Evolutionary conservation across 305 asterid species (phyloP).

Genomic region (Fraxinus velutina): DNA sequence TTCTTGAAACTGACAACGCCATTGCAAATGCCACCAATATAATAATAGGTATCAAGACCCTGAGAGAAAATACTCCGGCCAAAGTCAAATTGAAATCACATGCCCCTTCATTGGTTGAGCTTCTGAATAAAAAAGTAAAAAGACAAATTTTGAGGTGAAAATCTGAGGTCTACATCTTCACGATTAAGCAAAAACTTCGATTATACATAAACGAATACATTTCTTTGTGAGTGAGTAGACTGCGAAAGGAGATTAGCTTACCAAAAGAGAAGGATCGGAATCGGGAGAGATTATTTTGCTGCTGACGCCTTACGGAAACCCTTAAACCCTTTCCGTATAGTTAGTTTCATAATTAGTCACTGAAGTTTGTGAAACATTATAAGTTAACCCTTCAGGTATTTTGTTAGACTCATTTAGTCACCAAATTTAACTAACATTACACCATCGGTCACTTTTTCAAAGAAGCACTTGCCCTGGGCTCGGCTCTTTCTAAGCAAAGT

Average conservation of each 20-base stretch:
- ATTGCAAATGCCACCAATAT: slow-evolving; percentile 25
- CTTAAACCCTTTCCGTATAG: not conserved
- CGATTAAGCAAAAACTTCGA: not conserved
- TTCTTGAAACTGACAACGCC: slow-evolving; percentile 60
- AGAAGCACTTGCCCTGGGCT: not conserved
- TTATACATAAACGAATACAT: not conserved
- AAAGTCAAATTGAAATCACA: slow-evolving; percentile 4
- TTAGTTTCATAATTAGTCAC: not conserved
- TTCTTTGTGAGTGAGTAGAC: not conserved
- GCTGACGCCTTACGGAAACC: not conserved
- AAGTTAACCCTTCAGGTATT: not conserved
- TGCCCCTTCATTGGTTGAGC: not conserved
- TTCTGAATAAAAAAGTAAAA: not conserved
- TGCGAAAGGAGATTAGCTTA: not conserved
- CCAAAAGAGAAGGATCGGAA: not conserved
- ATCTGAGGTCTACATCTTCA: not conserved
- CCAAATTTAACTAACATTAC: not conserved
- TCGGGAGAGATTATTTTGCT: not conserved
- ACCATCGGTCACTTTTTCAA: not conserved
- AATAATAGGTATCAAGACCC: slow-evolving; percentile 12
- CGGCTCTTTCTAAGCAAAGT: not conserved
- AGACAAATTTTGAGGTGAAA: not conserved
- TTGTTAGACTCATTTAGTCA: not conserved
- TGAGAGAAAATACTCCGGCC: slow-evolving; percentile 18
- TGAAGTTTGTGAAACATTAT: not conserved